phyloP scores from a whole-genome alignment of 345 rosid genomes.

The Populus euphratica region DNA sequence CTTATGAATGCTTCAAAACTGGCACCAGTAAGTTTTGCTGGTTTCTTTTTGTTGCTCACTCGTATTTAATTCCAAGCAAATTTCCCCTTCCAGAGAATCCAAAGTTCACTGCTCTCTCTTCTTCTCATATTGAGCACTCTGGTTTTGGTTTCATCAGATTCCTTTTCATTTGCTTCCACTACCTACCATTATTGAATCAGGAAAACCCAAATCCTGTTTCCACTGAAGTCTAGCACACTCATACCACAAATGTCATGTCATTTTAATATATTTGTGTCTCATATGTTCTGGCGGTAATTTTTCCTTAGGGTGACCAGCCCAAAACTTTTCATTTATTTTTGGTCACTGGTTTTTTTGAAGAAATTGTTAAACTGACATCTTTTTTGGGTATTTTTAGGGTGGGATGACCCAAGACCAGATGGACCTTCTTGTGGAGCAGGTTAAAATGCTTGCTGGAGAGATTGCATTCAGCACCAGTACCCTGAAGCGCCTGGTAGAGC shows the following conservation, averaged over 20 bases:
- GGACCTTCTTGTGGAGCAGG: constrained; percentile 97
- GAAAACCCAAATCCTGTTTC: not conserved
- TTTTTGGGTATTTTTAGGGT: constrained; percentile 40
- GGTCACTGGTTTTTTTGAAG: not conserved
- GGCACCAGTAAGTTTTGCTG: constrained; percentile 34
- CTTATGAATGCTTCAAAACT: constrained; percentile 44
- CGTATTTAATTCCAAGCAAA: not conserved
- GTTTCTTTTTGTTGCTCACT: not conserved
- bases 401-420: constrained; percentile 83
- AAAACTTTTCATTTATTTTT: not conserved
- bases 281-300: not conserved
- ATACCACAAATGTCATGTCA: not conserved
- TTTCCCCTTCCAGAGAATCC: not conserved
- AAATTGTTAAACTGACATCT: not conserved
- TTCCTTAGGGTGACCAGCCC: not conserved
- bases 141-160: not conserved
- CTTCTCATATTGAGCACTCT: not conserved
- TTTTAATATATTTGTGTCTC: not conserved
- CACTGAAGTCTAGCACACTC: not conserved
- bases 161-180: no score
- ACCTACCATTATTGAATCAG: not conserved
- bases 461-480: constrained; percentile 92
- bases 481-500: constrained; percentile 89
- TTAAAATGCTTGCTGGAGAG: constrained; percentile 98
- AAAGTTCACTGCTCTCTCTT: not conserved